phyloP scores from a whole-genome alignment of 139 green algal species.

The Pleodorina starrii region DNA sequence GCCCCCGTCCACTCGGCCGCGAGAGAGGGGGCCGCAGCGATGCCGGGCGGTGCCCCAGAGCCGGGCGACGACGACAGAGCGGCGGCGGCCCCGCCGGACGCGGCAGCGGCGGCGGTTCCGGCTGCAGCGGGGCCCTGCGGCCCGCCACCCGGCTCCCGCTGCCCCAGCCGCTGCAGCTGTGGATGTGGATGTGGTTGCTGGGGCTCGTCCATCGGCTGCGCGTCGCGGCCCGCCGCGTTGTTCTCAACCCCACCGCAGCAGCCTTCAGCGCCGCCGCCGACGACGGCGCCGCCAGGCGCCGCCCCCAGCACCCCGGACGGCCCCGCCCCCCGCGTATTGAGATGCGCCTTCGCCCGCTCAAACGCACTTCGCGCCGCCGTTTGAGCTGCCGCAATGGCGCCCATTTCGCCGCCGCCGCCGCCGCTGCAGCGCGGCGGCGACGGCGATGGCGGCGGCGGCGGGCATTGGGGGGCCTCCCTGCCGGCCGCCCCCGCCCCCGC shows the following conservation, averaged over 20 bases:
- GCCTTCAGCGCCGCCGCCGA: no score
- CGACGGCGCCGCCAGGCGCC: no score
- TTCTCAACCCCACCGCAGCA: no score
- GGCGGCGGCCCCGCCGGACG: neutral
- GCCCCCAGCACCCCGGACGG: neutral
- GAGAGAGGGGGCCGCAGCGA: no score
- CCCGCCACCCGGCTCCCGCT: neutral
- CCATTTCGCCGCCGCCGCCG: neutral
- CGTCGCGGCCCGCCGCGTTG: no score
- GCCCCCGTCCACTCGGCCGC: no score
- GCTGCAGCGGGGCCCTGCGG: neutral
- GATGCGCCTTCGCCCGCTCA: neutral
- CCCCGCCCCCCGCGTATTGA: neutral
- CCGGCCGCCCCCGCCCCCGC: no score
- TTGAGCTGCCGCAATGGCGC: neutral
- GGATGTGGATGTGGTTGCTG: neutral
- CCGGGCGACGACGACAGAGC: neutral
- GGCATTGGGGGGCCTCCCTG: neutral
- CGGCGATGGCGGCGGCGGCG: no score
- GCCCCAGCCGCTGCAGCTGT: neutral
- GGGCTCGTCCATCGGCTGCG: neutral
- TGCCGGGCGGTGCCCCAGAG: no score
- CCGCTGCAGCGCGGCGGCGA: neutral
- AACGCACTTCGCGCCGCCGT: neutral
- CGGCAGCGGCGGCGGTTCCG: neutral